Evolutionary conservation across 192 early-diverging fungal species (phyloP).

Genomic region (Podila epigama): DNA sequence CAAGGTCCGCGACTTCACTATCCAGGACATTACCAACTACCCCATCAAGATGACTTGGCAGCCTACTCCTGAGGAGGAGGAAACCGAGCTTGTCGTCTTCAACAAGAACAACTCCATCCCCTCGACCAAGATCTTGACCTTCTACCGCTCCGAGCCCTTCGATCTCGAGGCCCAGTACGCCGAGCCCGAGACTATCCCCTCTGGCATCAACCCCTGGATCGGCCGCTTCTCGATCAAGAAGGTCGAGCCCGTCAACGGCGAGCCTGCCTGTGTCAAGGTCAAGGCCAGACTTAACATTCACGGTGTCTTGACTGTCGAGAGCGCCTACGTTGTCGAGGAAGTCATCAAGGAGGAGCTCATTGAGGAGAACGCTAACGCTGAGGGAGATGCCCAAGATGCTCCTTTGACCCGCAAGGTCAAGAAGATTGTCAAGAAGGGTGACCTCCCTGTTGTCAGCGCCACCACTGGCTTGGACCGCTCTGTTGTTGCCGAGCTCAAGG

Average conservation of each 20-base stretch:
- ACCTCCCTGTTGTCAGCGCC: slow-evolving; percentile 75
- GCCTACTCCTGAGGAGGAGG: slow-evolving; percentile 75
- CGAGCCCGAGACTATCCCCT: slow-evolving; percentile 74
- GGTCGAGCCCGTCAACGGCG: slow-evolving; percentile 74
- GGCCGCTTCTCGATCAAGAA: slow-evolving; percentile 89
- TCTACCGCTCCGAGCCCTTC: slow-evolving; percentile 89
- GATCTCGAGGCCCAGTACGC: slow-evolving; percentile 85
- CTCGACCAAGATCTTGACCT: slow-evolving; percentile 91
- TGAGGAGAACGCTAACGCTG: slow-evolving; percentile 42
- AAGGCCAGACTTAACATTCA: slow-evolving; percentile 91
- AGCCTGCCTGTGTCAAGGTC: slow-evolving; percentile 87
- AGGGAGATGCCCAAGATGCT: slow-evolving; percentile 35
- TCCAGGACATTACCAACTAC: slow-evolving; percentile 90
- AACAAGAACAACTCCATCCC: slow-evolving; percentile 87
- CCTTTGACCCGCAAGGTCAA: slow-evolving; percentile 84
- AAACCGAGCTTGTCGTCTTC: slow-evolving; percentile 90
- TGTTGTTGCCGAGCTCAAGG: slow-evolving; percentile 70
- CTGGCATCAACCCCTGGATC: slow-evolving; percentile 80
- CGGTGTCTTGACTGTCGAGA: slow-evolving; percentile 82
- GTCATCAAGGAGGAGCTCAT: slow-evolving; percentile 83
- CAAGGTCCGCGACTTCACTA: slow-evolving; percentile 96
- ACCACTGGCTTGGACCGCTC: slow-evolving; percentile 66
- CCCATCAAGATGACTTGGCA: slow-evolving; percentile 94
- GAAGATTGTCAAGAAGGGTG: slow-evolving; percentile 90
- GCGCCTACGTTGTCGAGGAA: slow-evolving; percentile 91